These are phyloP conservation scores for Candida methanosorbosa DNA, from an alignment of 805 yeast species.

Conservation along the genomic window DNA sequence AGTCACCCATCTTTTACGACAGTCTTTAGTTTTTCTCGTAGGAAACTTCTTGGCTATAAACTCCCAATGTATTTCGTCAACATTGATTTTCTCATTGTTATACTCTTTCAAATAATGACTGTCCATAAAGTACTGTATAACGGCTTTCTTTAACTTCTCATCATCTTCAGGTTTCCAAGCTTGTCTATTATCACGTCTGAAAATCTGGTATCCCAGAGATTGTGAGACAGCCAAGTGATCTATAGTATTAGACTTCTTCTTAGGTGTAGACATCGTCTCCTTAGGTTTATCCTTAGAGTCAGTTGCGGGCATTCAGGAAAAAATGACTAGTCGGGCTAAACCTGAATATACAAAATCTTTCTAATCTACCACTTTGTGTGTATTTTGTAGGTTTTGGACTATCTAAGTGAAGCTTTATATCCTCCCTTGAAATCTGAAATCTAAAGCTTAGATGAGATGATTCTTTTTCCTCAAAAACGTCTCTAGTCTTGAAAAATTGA, in stretches of 20 bases:
- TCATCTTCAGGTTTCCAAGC: constrained; percentile 81
- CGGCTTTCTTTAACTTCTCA: constrained; percentile 33
- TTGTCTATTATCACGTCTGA: constrained; percentile 50
- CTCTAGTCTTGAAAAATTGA: too few species aligned
- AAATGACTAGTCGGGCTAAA: too few species aligned
- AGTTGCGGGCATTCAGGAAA: too few species aligned
- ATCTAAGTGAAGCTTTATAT: too few species aligned
- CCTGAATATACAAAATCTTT: too few species aligned
- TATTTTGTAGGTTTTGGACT: too few species aligned
- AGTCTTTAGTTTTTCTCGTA: constrained; percentile 65
- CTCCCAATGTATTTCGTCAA: constrained; percentile 55
- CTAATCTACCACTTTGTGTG: too few species aligned
- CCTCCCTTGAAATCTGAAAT: too few species aligned
- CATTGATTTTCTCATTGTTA: constrained; percentile 20
- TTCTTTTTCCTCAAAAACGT: too few species aligned
- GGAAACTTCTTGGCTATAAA: constrained; percentile 36
- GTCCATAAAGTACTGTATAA: constrained; percentile 24
- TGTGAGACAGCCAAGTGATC: constrained; percentile 57
- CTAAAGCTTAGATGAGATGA: too few species aligned
- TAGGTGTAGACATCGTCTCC: too few species aligned
- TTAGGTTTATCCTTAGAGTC: too few species aligned
- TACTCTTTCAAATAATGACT: constrained; percentile 10
- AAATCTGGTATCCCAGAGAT: constrained; percentile 67
- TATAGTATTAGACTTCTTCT: constrained; percentile 12
- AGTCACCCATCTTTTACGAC: constrained; percentile 81